These are phyloP conservation scores for Russula griseocarnosa DNA, from an alignment of 768 basidiomycete genomes.

Conservation along the genomic window DNA sequence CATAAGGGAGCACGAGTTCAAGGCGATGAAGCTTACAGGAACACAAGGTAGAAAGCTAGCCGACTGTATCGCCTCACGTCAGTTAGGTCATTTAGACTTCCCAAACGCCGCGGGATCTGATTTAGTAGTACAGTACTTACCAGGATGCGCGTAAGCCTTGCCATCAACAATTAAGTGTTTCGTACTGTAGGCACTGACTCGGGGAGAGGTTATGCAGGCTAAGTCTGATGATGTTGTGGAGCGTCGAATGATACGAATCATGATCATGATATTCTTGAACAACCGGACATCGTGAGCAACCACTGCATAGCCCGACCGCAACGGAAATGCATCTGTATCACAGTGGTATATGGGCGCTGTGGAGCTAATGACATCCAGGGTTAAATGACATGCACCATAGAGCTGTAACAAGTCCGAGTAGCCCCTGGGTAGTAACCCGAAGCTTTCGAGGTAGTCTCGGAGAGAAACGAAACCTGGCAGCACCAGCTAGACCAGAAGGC, in stretches of 20 bases:
- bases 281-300: not conserved
- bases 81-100: not conserved
- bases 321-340: not conserved
- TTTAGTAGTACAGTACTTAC: not conserved
- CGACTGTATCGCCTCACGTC: not conserved
- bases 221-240: slow-evolving; percentile 2
- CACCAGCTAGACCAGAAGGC: not conserved
- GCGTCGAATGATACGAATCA: not conserved
- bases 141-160: not conserved
- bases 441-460: not conserved
- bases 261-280: not conserved
- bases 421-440: not conserved
- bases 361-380: not conserved
- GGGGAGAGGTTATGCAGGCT: not conserved
- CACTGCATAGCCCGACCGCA: not conserved
- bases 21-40: not conserved
- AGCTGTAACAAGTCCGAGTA: not conserved
- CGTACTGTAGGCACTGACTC: not conserved
- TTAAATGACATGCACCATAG: not conserved
- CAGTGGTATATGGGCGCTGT: not conserved
- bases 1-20: not conserved
- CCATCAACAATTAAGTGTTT: not conserved
- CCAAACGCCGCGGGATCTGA: too few relatives aligned
- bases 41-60: not conserved
- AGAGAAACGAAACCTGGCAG: not conserved